Percentiles rank a stretch among this genome's conserved stretches.
phyloP scores from a whole-genome alignment of 2,329 filamentous ascomycete genomes.

The Leptodontidium sp. region DNA sequence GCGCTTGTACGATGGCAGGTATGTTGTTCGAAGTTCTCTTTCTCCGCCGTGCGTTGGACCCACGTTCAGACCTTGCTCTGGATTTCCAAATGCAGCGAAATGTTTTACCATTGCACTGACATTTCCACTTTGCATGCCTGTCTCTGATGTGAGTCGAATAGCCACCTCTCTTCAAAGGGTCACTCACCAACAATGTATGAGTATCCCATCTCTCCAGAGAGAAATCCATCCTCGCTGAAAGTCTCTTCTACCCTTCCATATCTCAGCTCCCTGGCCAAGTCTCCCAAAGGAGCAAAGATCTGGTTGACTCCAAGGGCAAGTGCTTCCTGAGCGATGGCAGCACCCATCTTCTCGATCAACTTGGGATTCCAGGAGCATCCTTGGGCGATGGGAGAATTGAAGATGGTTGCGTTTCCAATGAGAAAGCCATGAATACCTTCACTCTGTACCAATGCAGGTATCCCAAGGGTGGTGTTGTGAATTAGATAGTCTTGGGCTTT shows the following conservation, averaged over 20 bases:
- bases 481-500: constrained; percentile 73
- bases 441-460: constrained; percentile 76
- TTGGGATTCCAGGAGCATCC: constrained; percentile 75
- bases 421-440: constrained; percentile 80
- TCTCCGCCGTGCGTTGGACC: constrained; percentile 63
- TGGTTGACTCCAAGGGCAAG: constrained; percentile 75
- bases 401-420: constrained; percentile 77
- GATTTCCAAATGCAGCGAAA: constrained; percentile 72
- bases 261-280: constrained; percentile 74
- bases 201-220: constrained; percentile 74
- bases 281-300: constrained; percentile 74
- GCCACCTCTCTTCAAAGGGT: background rate
- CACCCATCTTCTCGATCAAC: constrained; percentile 71
- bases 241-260: constrained; percentile 80
- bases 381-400: constrained; percentile 78
- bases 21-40: constrained; percentile 62
- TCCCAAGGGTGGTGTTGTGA: constrained; percentile 72
- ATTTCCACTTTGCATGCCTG: constrained; percentile 68
- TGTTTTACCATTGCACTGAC: constrained; percentile 80
- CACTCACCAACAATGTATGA: constrained; percentile 67
- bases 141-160: constrained; percentile 50
- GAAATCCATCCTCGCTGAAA: constrained; percentile 72
- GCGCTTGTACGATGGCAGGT: constrained; percentile 69
- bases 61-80: constrained; percentile 77
- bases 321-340: constrained; percentile 70